Evolutionary conservation across 257 asterid genomes (phyloP), one percentile per base, ranked within the genome.

Genomic region (Solanum clarkiae): DNA sequence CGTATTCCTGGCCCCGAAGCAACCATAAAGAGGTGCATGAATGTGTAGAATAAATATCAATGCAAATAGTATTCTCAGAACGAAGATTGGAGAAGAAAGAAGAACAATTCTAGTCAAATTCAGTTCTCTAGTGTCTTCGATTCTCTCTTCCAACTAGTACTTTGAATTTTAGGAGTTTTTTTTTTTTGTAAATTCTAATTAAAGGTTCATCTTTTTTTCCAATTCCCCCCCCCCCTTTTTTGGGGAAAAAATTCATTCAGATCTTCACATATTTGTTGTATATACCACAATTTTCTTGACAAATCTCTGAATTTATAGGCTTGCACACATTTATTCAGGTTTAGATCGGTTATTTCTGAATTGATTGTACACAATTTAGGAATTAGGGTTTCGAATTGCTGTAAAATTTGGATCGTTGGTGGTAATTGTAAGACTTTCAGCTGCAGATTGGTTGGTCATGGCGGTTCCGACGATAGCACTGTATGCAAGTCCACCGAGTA

Each of bases 381-480:
- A 83, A 68, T 65, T 80, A 81, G 89, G 88, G 89, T 81, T 84
- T 83, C 77, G 63, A 83, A 42, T 79, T 57, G 15, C 57, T 81
- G 70, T 40, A 66, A 29, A 55, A 60, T 71, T 83, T 81, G 55
- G 87, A 81, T 80, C 74, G 80, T 87, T 80, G 86, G 74, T 68
- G 57, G 84, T 51, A 26, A 22, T 45, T n/a, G 47, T 74, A 40
- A 13, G 59, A 45, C 47, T 74, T n/a, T 74, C 40, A 74, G 81
- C 14, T 71, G 10, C 51, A 42, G 29, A 18, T 44, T 55, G 81
- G 45, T 55, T 68, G 32, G 40, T 72, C 15, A 96, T 96, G 98
- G 94, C 93, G 87, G 95, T 94, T 85, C 93, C 99, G 87, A 87
- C 99, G 62, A 96, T 95, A 79, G 98, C 98, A 75, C 93, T 94